Conservation (phyloP, 2,329 filamentous ascomycete genomes). For the Ophiostoma perfectum region DNA sequence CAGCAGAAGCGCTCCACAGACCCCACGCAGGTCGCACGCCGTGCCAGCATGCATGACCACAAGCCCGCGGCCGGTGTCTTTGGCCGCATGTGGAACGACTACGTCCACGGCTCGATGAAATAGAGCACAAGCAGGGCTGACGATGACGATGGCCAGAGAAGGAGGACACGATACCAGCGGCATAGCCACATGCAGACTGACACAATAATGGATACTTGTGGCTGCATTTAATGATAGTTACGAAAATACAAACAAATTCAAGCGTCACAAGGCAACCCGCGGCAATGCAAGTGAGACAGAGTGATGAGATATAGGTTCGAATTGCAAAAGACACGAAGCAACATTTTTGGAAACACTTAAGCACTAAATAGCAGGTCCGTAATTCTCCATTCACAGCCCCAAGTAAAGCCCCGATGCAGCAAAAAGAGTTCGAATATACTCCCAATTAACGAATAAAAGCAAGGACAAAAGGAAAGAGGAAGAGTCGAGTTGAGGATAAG, state of each 20-base stretch:
- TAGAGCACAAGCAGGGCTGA: neutral
- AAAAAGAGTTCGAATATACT: neutral
- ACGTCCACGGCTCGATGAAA: conserved; percentile 28
- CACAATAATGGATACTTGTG: no score
- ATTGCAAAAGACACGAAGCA: no score
- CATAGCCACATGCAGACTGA: no score
- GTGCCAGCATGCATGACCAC: conserved; percentile 53
- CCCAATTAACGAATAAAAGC: conserved; percentile 1
- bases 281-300: no score
- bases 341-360: no score
- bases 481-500: neutral
- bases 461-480: neutral
- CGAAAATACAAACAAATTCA: neutral
- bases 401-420: neutral
- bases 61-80: conserved; percentile 45
- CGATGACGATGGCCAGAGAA: no score
- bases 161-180: no score
- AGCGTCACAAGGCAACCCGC: neutral
- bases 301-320: no score
- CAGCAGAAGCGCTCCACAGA: conserved; percentile 46
- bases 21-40: conserved; percentile 41
- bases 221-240: neutral
- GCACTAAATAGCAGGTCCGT: neutral
- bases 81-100: conserved; percentile 55
- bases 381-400: neutral